Evolutionary conservation across 768 basidiomycete genomes (phyloP).

Genomic region (Podaxis mareebaensis): DNA sequence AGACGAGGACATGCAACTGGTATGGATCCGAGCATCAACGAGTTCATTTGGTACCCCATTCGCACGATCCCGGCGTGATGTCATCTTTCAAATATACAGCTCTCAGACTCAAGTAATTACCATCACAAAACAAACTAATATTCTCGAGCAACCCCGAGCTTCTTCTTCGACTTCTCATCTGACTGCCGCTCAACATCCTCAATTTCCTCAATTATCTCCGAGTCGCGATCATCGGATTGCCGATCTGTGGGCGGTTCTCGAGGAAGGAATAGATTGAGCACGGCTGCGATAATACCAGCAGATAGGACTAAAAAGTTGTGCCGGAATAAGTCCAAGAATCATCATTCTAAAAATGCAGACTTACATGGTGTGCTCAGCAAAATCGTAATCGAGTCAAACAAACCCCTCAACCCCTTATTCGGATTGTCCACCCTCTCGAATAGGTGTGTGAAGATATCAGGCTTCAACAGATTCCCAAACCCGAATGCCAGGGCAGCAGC

Average conservation of each 20-base stretch:
- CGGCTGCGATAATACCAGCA: slow-evolving; percentile 56
- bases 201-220: neutral
- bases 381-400: slow-evolving; percentile 80
- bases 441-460: slow-evolving; percentile 63
- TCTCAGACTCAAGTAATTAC: neutral
- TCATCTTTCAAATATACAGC: neutral
- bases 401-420: slow-evolving; percentile 58
- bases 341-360: slow-evolving; percentile 23
- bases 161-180: neutral
- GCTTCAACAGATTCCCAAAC: slow-evolving; percentile 60
- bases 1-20: slow-evolving; percentile 21
- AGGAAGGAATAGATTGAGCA: slow-evolving; percentile 61
- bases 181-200: slow-evolving; percentile 3
- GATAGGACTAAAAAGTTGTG: slow-evolving; percentile 44
- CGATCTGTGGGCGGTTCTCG: neutral
- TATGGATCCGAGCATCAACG: neutral
- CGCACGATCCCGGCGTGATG: neutral
- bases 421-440: slow-evolving; percentile 62
- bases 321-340: neutral
- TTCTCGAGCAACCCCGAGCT: neutral
- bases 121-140: neutral
- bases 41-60: neutral
- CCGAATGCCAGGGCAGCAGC: slow-evolving; percentile 71
- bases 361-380: slow-evolving; percentile 80
- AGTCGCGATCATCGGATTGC: slow-evolving; percentile 25